phyloP scores from a whole-genome alignment of 768 basidiomycete genomes.

The Glaciozyma martinii region DNA sequence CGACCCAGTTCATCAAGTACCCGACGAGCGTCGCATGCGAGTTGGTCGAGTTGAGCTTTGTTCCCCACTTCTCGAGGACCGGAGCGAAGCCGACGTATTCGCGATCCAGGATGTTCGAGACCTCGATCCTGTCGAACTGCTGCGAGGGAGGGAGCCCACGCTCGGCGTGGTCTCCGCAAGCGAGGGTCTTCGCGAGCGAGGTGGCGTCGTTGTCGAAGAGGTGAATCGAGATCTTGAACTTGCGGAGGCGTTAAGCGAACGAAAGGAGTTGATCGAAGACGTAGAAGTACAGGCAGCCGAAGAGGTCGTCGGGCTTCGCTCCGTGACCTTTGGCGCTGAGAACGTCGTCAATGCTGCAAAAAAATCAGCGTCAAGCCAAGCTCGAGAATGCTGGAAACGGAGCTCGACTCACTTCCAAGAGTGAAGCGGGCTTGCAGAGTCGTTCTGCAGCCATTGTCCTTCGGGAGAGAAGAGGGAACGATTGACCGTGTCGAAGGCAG shows the following conservation, averaged over 20 bases:
- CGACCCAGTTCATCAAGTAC: slow-evolving; percentile 49
- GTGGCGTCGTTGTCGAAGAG: slow-evolving; percentile 43
- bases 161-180: slow-evolving; percentile 19
- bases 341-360: slow-evolving; percentile 43
- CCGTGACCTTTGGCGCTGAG: slow-evolving; percentile 41
- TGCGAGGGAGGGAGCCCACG: slow-evolving; percentile 31
- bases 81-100: neutral
- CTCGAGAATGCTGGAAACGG: neutral
- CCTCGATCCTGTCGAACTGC: slow-evolving; percentile 47
- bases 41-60: slow-evolving; percentile 38
- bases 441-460: neutral
- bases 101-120: slow-evolving; percentile 39
- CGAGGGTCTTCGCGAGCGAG: slow-evolving; percentile 43
- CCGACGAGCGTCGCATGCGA: slow-evolving; percentile 41
- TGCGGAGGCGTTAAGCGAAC: slow-evolving; percentile 42
- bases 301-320: slow-evolving; percentile 44
- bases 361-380: neutral
- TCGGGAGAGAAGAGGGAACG: neutral
- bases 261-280: slow-evolving; percentile 42
- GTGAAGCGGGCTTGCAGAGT: neutral
- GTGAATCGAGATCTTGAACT: slow-evolving; percentile 40
- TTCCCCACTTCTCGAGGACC: slow-evolving; percentile 43
- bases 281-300: slow-evolving; percentile 49
- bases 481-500: neutral
- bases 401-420: neutral